Evolutionary conservation across 2,329 filamentous ascomycete species (phyloP), one percentile per base, ranked within the genome.

Genomic region (Pseudopyrenochaeta lycopersici): DNA sequence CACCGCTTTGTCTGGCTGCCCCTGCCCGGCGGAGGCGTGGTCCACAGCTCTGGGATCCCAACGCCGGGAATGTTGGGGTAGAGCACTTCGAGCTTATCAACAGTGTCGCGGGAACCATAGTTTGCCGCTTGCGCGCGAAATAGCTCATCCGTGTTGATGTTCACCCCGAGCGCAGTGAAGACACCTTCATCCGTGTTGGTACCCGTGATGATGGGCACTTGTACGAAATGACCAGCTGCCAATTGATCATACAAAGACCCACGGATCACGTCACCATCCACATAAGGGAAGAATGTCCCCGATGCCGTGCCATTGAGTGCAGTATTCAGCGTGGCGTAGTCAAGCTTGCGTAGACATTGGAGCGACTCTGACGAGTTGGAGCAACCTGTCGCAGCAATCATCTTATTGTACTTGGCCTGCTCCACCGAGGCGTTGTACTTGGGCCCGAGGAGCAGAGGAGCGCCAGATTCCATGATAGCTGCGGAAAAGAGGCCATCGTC

Each of bases 161-260:
- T 82, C 56, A 88, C 80, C 5, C 80, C 82, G 3, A 59, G 69
- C 2, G 79, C 77, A 0, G 76, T 80, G 61, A 87, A 87, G 0
- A 82, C 82, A 2, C 85, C 88, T 68, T 90, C 88, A 58, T 90
- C 87, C 1, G 81, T 81, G 67, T 89, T 89, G 17, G 81, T 81
- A 2, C 88, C 87, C 23, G 82, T 76, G 3, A 90, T 76, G 38
- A 88, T 80, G 0, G 86, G 85, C 0, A 89, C 83, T 46, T 84
- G 80, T 49, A 87, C 81, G 56, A 89, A 88, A n/a, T 80, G 78
- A 31, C 85, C 85, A 7, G 78, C 66, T 1, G 74, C 70, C 3
- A 90, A 72, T 58, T 85, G 82, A 5, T 78, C 66, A 11, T 80
- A 81, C 2, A 78, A 79, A 60, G 78, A 81, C 1, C 77, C 76